These are phyloP conservation scores for Rhizopogon roseolus DNA, from an alignment of 768 basidiomycete genomes.

Conservation along the genomic window DNA sequence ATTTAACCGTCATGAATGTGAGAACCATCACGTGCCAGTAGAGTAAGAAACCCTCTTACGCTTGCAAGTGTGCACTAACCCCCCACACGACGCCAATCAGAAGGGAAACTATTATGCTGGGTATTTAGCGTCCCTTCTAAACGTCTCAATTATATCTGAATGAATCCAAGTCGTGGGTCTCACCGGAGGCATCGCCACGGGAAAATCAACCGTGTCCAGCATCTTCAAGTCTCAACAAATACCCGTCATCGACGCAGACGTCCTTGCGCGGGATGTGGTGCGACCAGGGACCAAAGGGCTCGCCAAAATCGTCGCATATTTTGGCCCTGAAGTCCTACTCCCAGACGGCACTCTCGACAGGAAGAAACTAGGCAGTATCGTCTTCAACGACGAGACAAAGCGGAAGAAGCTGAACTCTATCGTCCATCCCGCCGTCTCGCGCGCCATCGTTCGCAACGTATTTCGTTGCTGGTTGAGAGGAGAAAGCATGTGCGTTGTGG, in stretches of 20 bases:
- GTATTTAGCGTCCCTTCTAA: neutral
- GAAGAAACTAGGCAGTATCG: slow-evolving; percentile 73
- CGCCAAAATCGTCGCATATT: slow-evolving; percentile 57
- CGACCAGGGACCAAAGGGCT: slow-evolving; percentile 78
- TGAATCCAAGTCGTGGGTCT: slow-evolving; percentile 74
- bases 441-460: slow-evolving; percentile 68
- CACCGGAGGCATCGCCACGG: slow-evolving; percentile 94
- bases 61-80: no score
- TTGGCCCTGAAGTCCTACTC: slow-evolving; percentile 66
- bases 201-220: slow-evolving; percentile 88
- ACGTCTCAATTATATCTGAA: neutral
- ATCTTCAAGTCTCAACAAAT: slow-evolving; percentile 62
- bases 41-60: no score
- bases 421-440: slow-evolving; percentile 86
- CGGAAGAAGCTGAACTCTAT: slow-evolving; percentile 76
- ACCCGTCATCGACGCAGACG: slow-evolving; percentile 91
- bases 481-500: slow-evolving; percentile 74
- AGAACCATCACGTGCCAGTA: no score
- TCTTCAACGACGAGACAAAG: slow-evolving; percentile 76
- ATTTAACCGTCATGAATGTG: no score
- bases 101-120: neutral
- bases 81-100: no score
- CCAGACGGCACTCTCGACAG: slow-evolving; percentile 75
- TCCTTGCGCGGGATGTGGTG: slow-evolving; percentile 82
- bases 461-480: slow-evolving; percentile 73